These are phyloP conservation scores for Galerina marginata DNA, from an alignment of 768 basidiomycete species.

Conservation along the genomic window DNA sequence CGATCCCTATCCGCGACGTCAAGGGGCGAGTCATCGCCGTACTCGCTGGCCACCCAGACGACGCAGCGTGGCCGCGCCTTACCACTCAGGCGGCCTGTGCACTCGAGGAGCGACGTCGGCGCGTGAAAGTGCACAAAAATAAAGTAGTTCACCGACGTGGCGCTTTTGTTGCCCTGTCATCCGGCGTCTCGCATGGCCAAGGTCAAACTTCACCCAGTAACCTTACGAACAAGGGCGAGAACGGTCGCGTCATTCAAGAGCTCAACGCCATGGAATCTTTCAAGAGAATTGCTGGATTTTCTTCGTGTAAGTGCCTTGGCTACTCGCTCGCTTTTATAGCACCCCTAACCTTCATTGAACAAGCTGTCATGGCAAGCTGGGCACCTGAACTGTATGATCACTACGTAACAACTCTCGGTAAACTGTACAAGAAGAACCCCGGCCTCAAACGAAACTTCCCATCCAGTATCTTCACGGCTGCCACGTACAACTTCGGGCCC, in stretches of 20 bases:
- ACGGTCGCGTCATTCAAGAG: neutral
- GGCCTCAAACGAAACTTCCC: neutral
- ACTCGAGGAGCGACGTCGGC: neutral
- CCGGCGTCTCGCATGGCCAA: constrained; percentile 8
- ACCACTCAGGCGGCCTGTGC: neutral
- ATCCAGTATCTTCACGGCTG: neutral
- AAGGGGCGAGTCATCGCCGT: neutral
- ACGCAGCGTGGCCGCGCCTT: neutral
- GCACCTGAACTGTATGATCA: neutral
- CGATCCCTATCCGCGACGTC: neutral
- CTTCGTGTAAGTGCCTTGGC: neutral
- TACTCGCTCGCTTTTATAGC: neutral
- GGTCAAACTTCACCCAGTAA: constrained; percentile 6
- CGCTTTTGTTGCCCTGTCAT: neutral
- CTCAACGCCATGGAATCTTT: neutral
- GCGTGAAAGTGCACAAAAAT: neutral
- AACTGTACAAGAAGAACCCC: neutral
- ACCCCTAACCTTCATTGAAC: neutral
- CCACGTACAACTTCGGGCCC: constrained; percentile 9
- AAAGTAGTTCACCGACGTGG: neutral
- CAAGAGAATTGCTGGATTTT: constrained; percentile 8
- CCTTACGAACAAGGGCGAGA: neutral
- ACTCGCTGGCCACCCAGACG: constrained; percentile 4
- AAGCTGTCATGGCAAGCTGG: constrained; percentile 9
- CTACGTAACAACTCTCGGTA: neutral